A percentile compares a stretch with the other conserved stretches of the same genome.
phyloP scores from a whole-genome alignment of 1,139 yeast genomes.

The Candida freyschussii region DNA sequence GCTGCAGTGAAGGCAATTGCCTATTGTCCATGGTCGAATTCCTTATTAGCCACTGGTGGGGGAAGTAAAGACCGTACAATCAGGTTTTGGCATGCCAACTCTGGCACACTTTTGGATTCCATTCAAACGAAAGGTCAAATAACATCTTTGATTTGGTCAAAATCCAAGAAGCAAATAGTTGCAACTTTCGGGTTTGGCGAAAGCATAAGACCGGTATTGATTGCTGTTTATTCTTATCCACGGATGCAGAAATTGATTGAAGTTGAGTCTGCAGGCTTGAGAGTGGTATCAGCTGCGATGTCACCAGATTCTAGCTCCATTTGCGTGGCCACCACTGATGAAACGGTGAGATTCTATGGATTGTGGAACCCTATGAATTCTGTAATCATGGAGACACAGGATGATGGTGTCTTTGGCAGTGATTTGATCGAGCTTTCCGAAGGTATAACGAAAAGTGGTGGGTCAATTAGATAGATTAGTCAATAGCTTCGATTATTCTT shows the following conservation, averaged over 20 bases:
- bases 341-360: constrained; percentile 66
- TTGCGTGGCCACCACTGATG: constrained; percentile 74
- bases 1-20: constrained; percentile 83
- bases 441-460: constrained; percentile 37
- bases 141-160: constrained; percentile 77
- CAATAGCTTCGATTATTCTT: too few relatives aligned
- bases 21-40: constrained; percentile 75
- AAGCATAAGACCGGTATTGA: constrained; percentile 38
- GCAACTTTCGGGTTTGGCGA: constrained; percentile 82
- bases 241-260: constrained; percentile 44
- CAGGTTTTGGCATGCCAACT: constrained; percentile 76
- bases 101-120: constrained; percentile 64
- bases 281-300: constrained; percentile 60
- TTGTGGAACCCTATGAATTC: constrained; percentile 50
- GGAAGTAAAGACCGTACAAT: constrained; percentile 68
- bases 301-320: constrained; percentile 60
- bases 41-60: constrained; percentile 75
- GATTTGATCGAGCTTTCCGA: constrained; percentile 54
- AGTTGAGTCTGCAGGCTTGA: constrained; percentile 49
- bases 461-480: constrained; percentile 25
- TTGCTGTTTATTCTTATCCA: constrained; percentile 66
- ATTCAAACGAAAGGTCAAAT: constrained; percentile 65
- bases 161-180: constrained; percentile 52
- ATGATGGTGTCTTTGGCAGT: constrained; percentile 48
- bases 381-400: constrained; percentile 35